Evolutionary conservation across 345 rosid species (phyloP).

Genomic region (Lepidium sativum): DNA sequence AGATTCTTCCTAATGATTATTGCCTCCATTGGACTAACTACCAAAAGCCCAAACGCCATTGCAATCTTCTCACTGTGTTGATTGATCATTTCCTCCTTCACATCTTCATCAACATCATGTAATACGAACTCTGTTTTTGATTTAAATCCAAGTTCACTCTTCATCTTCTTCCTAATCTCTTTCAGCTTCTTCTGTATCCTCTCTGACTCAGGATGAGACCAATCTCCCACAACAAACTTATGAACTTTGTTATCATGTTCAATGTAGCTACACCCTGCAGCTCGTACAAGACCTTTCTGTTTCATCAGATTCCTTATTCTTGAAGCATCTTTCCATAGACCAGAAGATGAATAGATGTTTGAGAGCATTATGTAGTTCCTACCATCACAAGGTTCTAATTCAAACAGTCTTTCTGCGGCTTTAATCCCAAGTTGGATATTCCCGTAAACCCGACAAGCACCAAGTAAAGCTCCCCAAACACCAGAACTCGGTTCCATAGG

Average conservation of each 20-base stretch:
- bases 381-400: slow-evolving; percentile 47
- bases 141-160: slow-evolving; percentile 29
- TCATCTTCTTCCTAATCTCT: slow-evolving; percentile 39
- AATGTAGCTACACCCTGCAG: slow-evolving; percentile 55
- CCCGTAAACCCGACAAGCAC: slow-evolving; percentile 55
- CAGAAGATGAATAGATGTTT: slow-evolving; percentile 59
- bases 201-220: slow-evolving; percentile 46
- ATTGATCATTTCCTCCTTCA: slow-evolving; percentile 52
- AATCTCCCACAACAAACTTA: slow-evolving; percentile 52
- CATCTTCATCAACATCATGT: slow-evolving; percentile 62
- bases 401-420: slow-evolving; percentile 49
- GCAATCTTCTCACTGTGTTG: slow-evolving; percentile 72
- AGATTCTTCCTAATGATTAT: slow-evolving; percentile 63
- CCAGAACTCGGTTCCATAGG: slow-evolving; percentile 61
- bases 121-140: slow-evolving; percentile 56
- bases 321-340: slow-evolving; percentile 55
- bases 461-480: slow-evolving; percentile 77
- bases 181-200: slow-evolving; percentile 44
- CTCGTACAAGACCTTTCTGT: slow-evolving; percentile 39
- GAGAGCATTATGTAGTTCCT: slow-evolving; percentile 63
- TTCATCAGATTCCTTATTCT: slow-evolving; percentile 46
- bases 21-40: slow-evolving; percentile 30
- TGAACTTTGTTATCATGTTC: slow-evolving; percentile 47
- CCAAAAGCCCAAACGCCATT: slow-evolving; percentile 59
- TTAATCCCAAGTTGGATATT: slow-evolving; percentile 39